Base-by-base conservation (phyloP, 192 early-diverging fungal genomes). In the Backusella mclennaniae region DNA sequence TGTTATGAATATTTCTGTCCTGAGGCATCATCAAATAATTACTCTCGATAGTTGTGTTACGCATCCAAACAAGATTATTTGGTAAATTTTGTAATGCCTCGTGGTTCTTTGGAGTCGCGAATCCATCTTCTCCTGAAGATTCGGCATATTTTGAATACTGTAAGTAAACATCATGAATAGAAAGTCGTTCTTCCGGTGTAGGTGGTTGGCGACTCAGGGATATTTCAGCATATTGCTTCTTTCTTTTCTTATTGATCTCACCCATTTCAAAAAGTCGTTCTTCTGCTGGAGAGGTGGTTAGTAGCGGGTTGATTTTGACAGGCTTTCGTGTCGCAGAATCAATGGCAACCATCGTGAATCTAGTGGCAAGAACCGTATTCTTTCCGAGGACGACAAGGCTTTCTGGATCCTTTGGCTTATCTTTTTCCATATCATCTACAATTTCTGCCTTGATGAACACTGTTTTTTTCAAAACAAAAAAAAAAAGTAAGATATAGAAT, bases 261-360 rank as follows among this genome's bases (percentile, higher is more conserved):
- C 93, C 94, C 52, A 88, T 75, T 68, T 89, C 84, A 69, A 93
- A 92, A 2, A 98, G 82, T 3, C 85, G 80, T 41, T 92, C 85
- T 78, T 98, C 92, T 73, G 88, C 83, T 9, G 92, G 92, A 17
- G 90, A 91, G 26, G 92, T 90, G 36, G 95, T 77, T 15, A 83
- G 73, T 67, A 98, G 77, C 35, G 92, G 92, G 69, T 93, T 93
- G 38, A 97, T 88, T 66, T 90, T 86, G 11, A 87, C 89, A 7
- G 94, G 80, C 71, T 92, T 92, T 35, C 85, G 85, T 1, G 93
- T 95, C 35, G 83, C 71, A 7, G 93, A 86, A 81, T 96, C 91
- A 35, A 90, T 84, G 3, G 93, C 94, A 35, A 94, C 96, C 95
- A 96, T 98, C 6, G 93, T 95, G 75, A 98, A 96, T 77, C 93